Base-by-base conservation (phyloP, 148 eudicot species). In the Nyssa sinensis region DNA sequence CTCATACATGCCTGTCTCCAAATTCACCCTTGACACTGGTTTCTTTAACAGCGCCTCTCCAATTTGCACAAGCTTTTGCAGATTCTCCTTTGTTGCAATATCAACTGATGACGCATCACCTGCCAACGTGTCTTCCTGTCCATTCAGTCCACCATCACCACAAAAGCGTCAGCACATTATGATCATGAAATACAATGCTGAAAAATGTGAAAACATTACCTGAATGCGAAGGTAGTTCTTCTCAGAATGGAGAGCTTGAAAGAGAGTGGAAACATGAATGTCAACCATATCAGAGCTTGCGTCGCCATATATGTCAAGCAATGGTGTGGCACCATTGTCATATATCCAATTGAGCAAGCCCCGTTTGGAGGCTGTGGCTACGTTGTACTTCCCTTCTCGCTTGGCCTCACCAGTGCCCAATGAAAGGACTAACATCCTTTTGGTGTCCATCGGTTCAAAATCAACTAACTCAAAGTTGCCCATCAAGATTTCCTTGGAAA, bases 51-150 rank as follows among this genome's bases (percentile, higher is more conserved):
- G 64, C 0, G 71, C 62, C 23, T 84, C 74, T 4, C 85, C 94
- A 19, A 84, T 81, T 32, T 83, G 75, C 33, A 83, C 81, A 1
- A 90, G 84, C n/a, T 69, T 65, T 17, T 80, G 78, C 84, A 90
- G 57, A 39, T 84, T 90, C 60, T 86, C 80, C 11, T 71, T 44
- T 6, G 91, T 86, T 21, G 91, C 62, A 33, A 79, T 79, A 70
- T 90, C 94, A 0, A 76, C 62, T 0, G 91, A 82, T 27, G 89
- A 66, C 51, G 81, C 75, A 32, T 80, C 71, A 10, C 89, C 91
- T 0, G 75, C 51, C 63, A 88, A 78, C 21, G 67, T 69, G 47
- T 88, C 88, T 39, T 86, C 88, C 88, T 89, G 83, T 39, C 35
- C 14, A 62, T 21, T n/a, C n/a, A n/a, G n/a, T n/a, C n/a, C n/a